Conservation (phyloP, 2,329 filamentous ascomycete species). For the Penicillium polonicum region DNA sequence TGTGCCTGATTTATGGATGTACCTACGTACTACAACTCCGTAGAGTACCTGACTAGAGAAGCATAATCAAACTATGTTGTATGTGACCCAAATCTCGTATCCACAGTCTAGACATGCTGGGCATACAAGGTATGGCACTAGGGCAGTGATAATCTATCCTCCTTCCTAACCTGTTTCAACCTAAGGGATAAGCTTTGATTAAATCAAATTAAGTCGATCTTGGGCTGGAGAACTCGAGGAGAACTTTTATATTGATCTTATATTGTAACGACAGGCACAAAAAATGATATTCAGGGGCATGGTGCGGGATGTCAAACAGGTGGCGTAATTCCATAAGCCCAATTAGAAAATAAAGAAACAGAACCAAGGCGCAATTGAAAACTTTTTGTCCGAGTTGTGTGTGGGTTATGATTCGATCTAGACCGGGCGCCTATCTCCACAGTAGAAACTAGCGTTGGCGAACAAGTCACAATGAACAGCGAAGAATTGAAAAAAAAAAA, state of each 20-base stretch:
- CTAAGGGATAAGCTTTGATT: slow-evolving; percentile 4
- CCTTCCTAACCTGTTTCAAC: slow-evolving; percentile 1
- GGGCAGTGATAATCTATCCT: slow-evolving; percentile 3
- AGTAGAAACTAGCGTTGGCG: not conserved
- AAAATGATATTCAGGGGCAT: slow-evolving; percentile 4
- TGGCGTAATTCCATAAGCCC: slow-evolving; percentile 1
- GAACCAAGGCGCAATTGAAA: not conserved
- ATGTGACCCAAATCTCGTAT: slow-evolving; percentile 3
- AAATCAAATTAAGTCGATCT: not conserved
- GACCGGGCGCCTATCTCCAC: slow-evolving; percentile 1
- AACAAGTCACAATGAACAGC: slow-evolving; percentile 1
- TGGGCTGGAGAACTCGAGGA: not conserved
- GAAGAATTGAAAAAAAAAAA: not conserved
- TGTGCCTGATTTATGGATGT: not conserved
- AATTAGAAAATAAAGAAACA: not conserved
- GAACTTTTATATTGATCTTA: not conserved
- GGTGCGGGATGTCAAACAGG: not conserved
- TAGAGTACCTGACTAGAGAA: not conserved
- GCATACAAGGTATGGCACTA: not conserved
- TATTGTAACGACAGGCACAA: not conserved
- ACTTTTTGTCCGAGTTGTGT: not conserved
- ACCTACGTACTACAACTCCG: not conserved
- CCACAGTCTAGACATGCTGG: slow-evolving; percentile 1
- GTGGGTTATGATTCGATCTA: slow-evolving; percentile 8
- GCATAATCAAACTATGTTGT: not conserved